A percentile compares a stretch with the other conserved stretches of the same genome.
These are phyloP conservation scores for Kockovaella imperatae DNA, from an alignment of 768 basidiomycete genomes.

Conservation along the genomic window DNA sequence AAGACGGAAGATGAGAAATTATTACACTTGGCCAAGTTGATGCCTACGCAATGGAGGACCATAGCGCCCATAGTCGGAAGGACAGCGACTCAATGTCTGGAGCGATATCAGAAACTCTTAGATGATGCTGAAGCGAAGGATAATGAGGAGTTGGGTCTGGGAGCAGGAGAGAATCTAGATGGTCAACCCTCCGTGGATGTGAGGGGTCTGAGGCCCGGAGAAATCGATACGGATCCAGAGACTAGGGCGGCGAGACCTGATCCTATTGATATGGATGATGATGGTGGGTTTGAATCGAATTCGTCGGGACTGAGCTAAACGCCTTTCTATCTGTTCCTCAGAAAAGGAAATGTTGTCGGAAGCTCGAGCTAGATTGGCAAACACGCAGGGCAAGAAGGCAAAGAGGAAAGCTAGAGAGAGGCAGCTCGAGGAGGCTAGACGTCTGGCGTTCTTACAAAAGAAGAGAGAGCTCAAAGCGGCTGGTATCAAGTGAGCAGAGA, in stretches of 20 bases:
- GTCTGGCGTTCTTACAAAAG: conserved; percentile 91
- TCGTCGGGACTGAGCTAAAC: not conserved
- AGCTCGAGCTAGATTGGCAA: conserved; percentile 92
- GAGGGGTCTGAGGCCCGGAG: conserved; percentile 78
- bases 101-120: conserved; percentile 93
- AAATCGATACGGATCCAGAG: conserved; percentile 98
- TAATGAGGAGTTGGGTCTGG: conserved; percentile 83
- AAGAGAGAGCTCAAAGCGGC: conserved; percentile 96
- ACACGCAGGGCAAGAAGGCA: conserved; percentile 98
- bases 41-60: conserved; percentile 99
- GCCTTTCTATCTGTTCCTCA: too few relatives aligned
- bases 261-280: conserved; percentile 99
- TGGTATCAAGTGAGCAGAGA: conserved; percentile 86
- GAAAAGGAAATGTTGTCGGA: conserved; percentile 99
- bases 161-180: conserved; percentile 68
- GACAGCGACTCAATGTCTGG: conserved; percentile 93
- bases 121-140: conserved; percentile 98
- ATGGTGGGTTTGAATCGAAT: conserved; percentile 54
- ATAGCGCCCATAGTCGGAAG: conserved; percentile 97
- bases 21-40: conserved; percentile 91
- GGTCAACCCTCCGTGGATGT: conserved; percentile 68
- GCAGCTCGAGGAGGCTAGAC: conserved; percentile 89
- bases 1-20: conserved; percentile 99
- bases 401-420: conserved; percentile 97
- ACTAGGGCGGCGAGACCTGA: conserved; percentile 96